A percentile compares a stretch with the other conserved stretches of the same genome.
These are phyloP conservation scores for Stagonosporopsis tanaceti DNA, from an alignment of 2,329 filamentous ascomycete species.

Conservation along the genomic window DNA sequence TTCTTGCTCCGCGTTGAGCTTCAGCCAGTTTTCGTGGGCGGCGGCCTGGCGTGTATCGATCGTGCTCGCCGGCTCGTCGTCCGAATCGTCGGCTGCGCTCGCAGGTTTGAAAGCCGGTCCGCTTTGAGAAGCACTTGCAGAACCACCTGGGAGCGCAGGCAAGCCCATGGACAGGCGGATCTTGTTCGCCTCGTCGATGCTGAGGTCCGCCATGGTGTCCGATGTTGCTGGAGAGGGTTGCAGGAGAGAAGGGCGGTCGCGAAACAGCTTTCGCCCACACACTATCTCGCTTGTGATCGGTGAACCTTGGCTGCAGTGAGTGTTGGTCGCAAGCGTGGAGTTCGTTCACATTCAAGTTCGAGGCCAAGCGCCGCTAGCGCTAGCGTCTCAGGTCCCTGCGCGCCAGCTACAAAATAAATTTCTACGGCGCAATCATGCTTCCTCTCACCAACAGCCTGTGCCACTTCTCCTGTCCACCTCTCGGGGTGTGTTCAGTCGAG, in stretches of 20 bases:
- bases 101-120: conserved; percentile 65
- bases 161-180: conserved; percentile 88
- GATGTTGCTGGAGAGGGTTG: neutral
- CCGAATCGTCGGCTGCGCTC: conserved; percentile 59
- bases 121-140: conserved; percentile 59
- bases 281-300: no score
- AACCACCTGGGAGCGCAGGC: conserved; percentile 86
- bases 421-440: conserved; percentile 38
- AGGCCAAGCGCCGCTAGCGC: conserved; percentile 31
- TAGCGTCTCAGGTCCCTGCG: conserved; percentile 24
- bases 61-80: conserved; percentile 80
- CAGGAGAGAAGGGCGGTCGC: neutral
- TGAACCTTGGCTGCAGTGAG: neutral
- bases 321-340: neutral
- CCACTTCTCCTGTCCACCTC: conserved; percentile 74
- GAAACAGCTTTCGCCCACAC: no score
- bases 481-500: conserved; percentile 73
- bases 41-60: conserved; percentile 80
- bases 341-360: neutral
- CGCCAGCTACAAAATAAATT: conserved; percentile 42
- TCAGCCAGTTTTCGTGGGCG: conserved; percentile 77
- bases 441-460: conserved; percentile 76
- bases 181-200: conserved; percentile 91
- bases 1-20: conserved; percentile 70
- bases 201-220: conserved; percentile 43